Conservation (phyloP, 805 yeast genomes). For the Lipomyces sp. region DNA sequence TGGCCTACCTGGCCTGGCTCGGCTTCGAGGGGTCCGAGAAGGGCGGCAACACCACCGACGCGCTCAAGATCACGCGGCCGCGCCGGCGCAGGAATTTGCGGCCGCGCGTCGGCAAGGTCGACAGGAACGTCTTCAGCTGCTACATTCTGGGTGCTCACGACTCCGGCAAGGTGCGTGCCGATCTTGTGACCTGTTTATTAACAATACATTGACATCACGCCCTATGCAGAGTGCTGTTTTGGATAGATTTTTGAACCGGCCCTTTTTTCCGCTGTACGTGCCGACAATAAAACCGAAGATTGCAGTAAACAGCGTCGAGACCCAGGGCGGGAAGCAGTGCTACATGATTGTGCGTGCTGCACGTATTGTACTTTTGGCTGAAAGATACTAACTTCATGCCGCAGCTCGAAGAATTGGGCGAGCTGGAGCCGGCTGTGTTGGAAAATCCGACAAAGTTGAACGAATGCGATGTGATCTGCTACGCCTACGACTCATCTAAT, state of each 20-base stretch:
- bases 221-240: conserved; percentile 64
- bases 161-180: conserved; percentile 60
- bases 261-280: conserved; percentile 64
- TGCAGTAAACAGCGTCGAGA: conserved; percentile 88
- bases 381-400: neutral
- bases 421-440: conserved; percentile 74
- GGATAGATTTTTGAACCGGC: conserved; percentile 75
- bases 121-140: conserved; percentile 90
- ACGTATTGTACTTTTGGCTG: neutral
- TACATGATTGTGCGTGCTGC: conserved; percentile 54
- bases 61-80: conserved; percentile 78
- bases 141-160: conserved; percentile 79
- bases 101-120: conserved; percentile 61
- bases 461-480: conserved; percentile 87
- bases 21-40: conserved; percentile 61
- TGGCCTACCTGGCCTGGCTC: conserved; percentile 83
- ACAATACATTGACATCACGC: neutral
- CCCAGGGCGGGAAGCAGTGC: conserved; percentile 93
- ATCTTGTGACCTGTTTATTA: too few species aligned
- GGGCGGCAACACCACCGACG: conserved; percentile 41
- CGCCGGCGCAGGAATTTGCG: conserved; percentile 60
- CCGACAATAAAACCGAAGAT: conserved; percentile 80
- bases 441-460: conserved; percentile 67
- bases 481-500: conserved; percentile 90
- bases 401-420: conserved; percentile 78